Evolutionary conservation across 2,329 filamentous ascomycete genomes (phyloP).

Genomic region (Lachnellula hyalina): DNA sequence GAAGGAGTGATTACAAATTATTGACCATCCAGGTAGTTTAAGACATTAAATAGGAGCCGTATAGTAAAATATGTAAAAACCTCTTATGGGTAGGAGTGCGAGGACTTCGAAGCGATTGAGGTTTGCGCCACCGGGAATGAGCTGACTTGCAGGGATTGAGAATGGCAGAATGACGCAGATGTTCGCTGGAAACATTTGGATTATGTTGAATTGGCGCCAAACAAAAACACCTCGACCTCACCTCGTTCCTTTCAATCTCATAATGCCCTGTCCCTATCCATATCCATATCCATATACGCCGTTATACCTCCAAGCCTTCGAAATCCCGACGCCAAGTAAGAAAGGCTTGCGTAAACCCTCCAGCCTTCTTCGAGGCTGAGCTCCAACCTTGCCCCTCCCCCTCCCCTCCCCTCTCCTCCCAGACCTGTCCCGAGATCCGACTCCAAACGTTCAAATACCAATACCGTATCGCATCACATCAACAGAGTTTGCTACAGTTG

Average conservation of each 20-base stretch:
- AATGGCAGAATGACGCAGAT: no score
- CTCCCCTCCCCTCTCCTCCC: not conserved
- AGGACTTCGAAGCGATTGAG: no score
- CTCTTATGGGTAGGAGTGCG: no score
- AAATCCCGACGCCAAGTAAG: not conserved
- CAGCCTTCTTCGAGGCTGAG: slow-evolving; percentile 3
- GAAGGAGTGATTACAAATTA: no score
- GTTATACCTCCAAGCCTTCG: not conserved
- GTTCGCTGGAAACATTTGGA: no score
- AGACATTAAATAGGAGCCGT: no score
- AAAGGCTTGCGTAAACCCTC: slow-evolving; percentile 2
- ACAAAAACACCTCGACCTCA: not conserved
- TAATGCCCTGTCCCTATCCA: not conserved
- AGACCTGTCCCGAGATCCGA: not conserved
- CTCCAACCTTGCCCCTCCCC: not conserved
- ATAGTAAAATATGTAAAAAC: no score
- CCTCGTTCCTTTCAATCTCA: not conserved
- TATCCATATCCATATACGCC: not conserved
- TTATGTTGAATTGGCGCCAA: no score
- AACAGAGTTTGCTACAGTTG: not conserved
- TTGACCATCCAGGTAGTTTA: no score
- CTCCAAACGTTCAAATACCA: not conserved
- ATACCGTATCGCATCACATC: not conserved
- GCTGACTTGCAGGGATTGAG: no score
- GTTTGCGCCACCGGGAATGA: no score